phyloP scores from a whole-genome alignment of 2,329 filamentous ascomycete species.

The Zymoseptoria ardabiliae region DNA sequence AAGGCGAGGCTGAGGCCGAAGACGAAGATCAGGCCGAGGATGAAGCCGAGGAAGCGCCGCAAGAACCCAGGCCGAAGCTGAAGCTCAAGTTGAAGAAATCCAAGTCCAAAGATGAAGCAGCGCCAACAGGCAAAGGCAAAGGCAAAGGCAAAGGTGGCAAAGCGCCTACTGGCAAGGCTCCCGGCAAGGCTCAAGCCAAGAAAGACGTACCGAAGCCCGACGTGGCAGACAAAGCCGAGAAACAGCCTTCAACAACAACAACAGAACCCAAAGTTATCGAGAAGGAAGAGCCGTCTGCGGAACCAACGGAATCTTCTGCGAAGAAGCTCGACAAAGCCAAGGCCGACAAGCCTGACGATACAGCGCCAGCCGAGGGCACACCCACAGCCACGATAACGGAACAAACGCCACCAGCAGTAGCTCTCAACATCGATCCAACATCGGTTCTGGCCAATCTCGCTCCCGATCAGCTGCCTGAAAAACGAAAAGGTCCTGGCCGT shows the following conservation, averaged over 20 bases:
- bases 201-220: neutral
- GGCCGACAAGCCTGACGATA: conserved; percentile 16
- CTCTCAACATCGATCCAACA: conserved; percentile 21
- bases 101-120: conserved; percentile 11
- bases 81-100: conserved; percentile 19
- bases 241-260: neutral
- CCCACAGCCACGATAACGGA: conserved; percentile 2
- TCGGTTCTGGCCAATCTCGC: conserved; percentile 27
- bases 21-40: conserved; percentile 42
- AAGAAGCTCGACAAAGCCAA: conserved; percentile 19
- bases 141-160: conserved; percentile 10
- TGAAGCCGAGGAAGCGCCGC: conserved; percentile 3
- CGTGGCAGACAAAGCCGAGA: neutral
- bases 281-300: conserved; percentile 3
- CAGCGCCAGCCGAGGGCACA: conserved; percentile 4
- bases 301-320: conserved; percentile 1
- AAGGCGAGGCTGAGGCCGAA: conserved; percentile 40
- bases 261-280: neutral
- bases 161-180: conserved; percentile 1
- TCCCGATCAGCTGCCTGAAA: conserved; percentile 43
- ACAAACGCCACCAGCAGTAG: conserved; percentile 11
- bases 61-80: conserved; percentile 13
- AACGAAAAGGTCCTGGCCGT: conserved; percentile 68
- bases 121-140: conserved; percentile 9
- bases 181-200: conserved; percentile 3